Evolutionary conservation across 805 yeast genomes (phyloP), one percentile per base, ranked within the genome.

Genomic region (Candida golubevii): DNA sequence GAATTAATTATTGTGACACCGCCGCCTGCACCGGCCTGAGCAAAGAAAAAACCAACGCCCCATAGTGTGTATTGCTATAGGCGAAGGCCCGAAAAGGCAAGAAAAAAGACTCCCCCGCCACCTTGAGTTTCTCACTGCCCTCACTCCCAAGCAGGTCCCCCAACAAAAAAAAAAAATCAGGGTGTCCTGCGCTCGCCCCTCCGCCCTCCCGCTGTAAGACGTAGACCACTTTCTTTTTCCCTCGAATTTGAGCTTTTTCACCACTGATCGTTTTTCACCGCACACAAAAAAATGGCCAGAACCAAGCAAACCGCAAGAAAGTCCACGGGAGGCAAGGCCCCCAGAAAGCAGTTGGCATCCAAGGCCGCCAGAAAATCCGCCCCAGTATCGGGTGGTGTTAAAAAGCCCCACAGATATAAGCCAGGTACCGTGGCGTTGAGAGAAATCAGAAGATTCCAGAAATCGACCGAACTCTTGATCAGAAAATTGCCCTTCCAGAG

Each of bases 361-460:
- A 69, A 69, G 62, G 74, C 74, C 51, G 74, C 74, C 52, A 67
- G 74, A 66, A 69, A 69, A 58, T 69, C 74, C 44, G 74, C 74
- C 47, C 74, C 74, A 56, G 65, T 67, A 43, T 58, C 71, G 38
- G 74, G 74, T 45, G 74, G 74, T 65, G 74, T 69, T 51, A 68
- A 68, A 65, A 69, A 69, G 61, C 74, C 74, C 41, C 74, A 69
- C 72, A 68, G 74, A 67, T 69, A 68, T 63, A 69, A 69, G 68
- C 74, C 74, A 49, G 74, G 74, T 67, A 69, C 74, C 56, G 74
- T 69, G 49, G 74, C 74, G 49, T 67, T 69, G 62, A 67, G 74
- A 67, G 74, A 69, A 66, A 69, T 69, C 53, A 67, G 74, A 67
- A 64, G 73, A 62, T 69, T 68, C 64, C 74, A 69, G 55, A 69